These are phyloP conservation scores for Balansia obtecta DNA, from an alignment of 2,329 filamentous ascomycete genomes.

Conservation along the genomic window DNA sequence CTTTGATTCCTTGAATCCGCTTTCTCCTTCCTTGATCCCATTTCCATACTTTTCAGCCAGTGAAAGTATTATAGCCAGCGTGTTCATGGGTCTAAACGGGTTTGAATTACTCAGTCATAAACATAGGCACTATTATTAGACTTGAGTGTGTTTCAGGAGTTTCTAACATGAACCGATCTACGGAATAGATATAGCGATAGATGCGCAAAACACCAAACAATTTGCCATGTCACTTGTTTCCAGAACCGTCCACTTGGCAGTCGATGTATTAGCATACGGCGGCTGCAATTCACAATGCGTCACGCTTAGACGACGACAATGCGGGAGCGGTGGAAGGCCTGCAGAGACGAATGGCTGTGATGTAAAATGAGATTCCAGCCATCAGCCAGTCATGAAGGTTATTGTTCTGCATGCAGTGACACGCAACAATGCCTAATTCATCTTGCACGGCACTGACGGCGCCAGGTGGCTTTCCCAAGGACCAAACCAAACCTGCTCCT, in stretches of 20 bases:
- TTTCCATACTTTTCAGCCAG: no score
- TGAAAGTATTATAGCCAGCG: no score
- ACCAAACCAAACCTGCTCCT: constrained; percentile 17
- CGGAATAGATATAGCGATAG: no score
- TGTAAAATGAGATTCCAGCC: neutral
- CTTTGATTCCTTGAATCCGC: no score
- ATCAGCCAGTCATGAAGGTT: neutral
- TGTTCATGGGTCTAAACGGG: no score
- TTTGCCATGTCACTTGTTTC: constrained; percentile 32
- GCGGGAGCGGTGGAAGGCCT: constrained; percentile 12
- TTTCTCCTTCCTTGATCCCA: no score
- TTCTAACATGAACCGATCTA: no score
- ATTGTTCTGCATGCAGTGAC: neutral
- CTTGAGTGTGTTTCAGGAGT: no score
- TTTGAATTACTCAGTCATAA: no score
- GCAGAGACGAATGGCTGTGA: constrained; percentile 16
- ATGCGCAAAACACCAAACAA: neutral
- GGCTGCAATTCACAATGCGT: constrained; percentile 34
- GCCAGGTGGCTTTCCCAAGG: constrained; percentile 5
- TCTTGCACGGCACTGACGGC: neutral
- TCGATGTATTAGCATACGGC: constrained; percentile 19
- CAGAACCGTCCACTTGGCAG: constrained; percentile 20
- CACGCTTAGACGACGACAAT: constrained; percentile 25
- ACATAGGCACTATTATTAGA: no score
- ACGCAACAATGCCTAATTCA: neutral